Conservation (phyloP, 208 protist species). For the Perkinsela sp. region DNA sequence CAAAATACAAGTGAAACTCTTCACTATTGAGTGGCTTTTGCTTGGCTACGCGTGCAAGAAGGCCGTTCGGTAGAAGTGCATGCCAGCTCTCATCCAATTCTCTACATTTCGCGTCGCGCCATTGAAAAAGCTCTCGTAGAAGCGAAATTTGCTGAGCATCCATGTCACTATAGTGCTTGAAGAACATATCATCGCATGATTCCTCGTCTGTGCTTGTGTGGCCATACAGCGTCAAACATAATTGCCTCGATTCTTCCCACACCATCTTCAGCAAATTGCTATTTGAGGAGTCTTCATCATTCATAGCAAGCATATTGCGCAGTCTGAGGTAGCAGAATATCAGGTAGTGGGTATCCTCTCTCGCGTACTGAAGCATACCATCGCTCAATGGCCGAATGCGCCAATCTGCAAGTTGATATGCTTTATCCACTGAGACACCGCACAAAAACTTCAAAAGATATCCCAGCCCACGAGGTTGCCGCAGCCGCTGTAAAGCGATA, state of each 20-base stretch:
- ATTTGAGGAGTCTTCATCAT: conserved; percentile 27
- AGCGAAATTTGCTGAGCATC: conserved; percentile 7
- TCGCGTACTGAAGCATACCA: conserved; percentile 85
- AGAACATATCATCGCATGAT: conserved; percentile 3
- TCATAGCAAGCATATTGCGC: conserved; percentile 32
- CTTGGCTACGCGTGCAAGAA: background rate
- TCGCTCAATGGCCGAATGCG: conserved; percentile 77
- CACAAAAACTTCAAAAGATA: conserved; percentile 77
- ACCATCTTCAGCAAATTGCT: conserved; percentile 58
- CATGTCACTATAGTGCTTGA: conserved; percentile 1
- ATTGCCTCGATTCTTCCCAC: conserved; percentile 26
- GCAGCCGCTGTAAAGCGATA: conserved; percentile 70
- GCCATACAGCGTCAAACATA: conserved; percentile 65
- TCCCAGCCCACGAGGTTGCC: conserved; percentile 61
- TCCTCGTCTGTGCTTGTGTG: conserved; percentile 49
- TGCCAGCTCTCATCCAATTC: conserved; percentile 28
- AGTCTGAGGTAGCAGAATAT: conserved; percentile 81
- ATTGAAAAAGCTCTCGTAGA: conserved; percentile 17
- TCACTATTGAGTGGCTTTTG: background rate
- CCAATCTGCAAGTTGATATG: conserved; percentile 93
- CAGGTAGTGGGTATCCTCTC: conserved; percentile 92
- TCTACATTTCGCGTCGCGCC: conserved; percentile 30
- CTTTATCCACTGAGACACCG: conserved; percentile 76
- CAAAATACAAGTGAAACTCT: background rate
- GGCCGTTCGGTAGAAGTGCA: conserved; percentile 16